These are phyloP conservation scores for Alternaria alternata DNA, from an alignment of 2,329 filamentous ascomycete genomes.

Conservation along the genomic window DNA sequence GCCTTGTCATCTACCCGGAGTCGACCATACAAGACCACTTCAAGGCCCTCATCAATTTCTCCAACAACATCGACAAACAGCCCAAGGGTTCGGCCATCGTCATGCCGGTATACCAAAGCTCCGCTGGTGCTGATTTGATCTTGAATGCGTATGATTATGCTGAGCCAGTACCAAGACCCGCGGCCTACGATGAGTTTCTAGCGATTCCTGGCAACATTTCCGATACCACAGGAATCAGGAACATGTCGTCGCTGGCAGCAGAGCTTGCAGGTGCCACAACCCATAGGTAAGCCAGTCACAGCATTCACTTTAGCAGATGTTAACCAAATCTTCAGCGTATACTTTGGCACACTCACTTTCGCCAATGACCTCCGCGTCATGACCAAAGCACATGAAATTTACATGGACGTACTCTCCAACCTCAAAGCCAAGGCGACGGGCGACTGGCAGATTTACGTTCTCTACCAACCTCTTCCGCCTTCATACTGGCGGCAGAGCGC, in stretches of 20 bases:
- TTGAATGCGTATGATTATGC: slow-evolving; percentile 36
- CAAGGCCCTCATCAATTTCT: slow-evolving; percentile 33
- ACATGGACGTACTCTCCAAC: slow-evolving; percentile 49
- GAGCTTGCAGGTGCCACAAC: slow-evolving; percentile 27
- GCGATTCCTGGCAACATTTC: slow-evolving; percentile 35
- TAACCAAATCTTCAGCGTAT: slow-evolving; percentile 16
- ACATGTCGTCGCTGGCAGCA: slow-evolving; percentile 34
- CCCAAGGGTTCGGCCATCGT: slow-evolving; percentile 30
- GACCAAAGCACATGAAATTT: slow-evolving; percentile 51
- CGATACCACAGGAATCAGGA: slow-evolving; percentile 32
- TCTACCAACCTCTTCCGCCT: slow-evolving; percentile 53
- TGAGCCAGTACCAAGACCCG: slow-evolving; percentile 24
- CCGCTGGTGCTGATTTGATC: slow-evolving; percentile 20
- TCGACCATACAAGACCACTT: slow-evolving; percentile 28
- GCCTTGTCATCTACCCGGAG: slow-evolving; percentile 37
- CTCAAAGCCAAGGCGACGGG: slow-evolving; percentile 38
- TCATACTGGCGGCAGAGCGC: slow-evolving; percentile 45
- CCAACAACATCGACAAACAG: slow-evolving; percentile 26
- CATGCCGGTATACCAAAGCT: slow-evolving; percentile 29
- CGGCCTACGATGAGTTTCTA: slow-evolving; percentile 34
- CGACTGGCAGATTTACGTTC: slow-evolving; percentile 45
- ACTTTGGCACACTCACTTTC: slow-evolving; percentile 40
- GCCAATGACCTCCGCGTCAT: slow-evolving; percentile 49
- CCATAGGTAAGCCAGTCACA: slow-evolving; percentile 17
- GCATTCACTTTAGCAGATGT: background rate